Base-by-base conservation (phyloP, 225 moss, liverwort and hornwort genomes). In the Sphagnum contortum region DNA sequence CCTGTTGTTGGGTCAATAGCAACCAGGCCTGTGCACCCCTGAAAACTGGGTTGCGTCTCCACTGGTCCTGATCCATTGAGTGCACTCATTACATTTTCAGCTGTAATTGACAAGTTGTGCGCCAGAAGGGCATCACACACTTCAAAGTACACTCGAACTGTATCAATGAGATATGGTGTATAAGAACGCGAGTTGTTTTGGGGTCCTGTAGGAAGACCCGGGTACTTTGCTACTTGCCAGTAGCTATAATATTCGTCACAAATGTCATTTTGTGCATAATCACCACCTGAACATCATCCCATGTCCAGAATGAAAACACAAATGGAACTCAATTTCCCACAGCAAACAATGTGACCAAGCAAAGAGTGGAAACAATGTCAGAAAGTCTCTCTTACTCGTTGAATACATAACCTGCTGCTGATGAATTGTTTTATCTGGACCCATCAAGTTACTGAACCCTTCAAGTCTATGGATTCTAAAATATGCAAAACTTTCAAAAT, bases 11-110 rank as follows among this genome's bases (percentile, higher is more conserved):
- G 87, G 65, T 90, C 88, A 46, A 91, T 81, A 53, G 84, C 83
- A 12, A 94, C 91, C 70, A 80, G 52, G 45, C 94, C 91, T 65
- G 85, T 94, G 78, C 94, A 94, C 48, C 91, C 89, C 51, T 78
- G 72, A 55, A 91, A 94, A 48, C 61, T 47, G 51, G 80, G 66
- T 29, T 29, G 29, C 0, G 29, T 29, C 59, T 45, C 75, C 4
- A 55, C 50, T 13, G 49, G 62, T 45, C 76, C 58, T 62, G 74
- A 53, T 9, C 53, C 62, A 46, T 76, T 75, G 68, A 91, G 68
- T 46, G 77, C 70, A 44, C 71, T 60, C 72, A 76, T 81, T 4
- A 94, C 78, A 61, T 87, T 91, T 62, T 66, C 51, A n/a, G 74
- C 72, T 45, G 86, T 74, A 50, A 94, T 84, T 8, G 61, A 51